phyloP scores from a whole-genome alignment of 1,284 basidiomycete species.

The Microbotryomycetes sp. region DNA sequence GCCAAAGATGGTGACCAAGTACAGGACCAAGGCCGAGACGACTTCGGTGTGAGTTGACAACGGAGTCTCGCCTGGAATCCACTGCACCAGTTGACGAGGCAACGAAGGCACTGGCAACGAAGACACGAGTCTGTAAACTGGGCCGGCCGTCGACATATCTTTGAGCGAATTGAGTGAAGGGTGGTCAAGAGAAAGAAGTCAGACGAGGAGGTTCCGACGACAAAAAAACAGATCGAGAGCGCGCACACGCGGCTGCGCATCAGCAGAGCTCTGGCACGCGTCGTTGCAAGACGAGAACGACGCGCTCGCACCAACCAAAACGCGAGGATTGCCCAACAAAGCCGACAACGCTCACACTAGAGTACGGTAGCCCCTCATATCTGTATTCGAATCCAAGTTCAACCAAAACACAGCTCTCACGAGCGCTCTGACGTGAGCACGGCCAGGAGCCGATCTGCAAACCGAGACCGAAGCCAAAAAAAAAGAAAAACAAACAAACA shows the following conservation, averaged over 20 bases:
- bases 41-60: conserved; percentile 73
- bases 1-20: conserved; percentile 84
- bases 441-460: too few species aligned
- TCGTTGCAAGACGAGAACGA: too few species aligned
- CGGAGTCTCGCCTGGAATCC: conserved; percentile 67
- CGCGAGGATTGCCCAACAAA: too few species aligned
- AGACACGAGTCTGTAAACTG: conserved; percentile 49
- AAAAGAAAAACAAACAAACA: too few species aligned
- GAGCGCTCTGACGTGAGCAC: too few species aligned
- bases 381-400: too few species aligned
- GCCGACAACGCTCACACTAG: too few species aligned
- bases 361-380: too few species aligned
- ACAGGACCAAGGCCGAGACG: conserved; percentile 60
- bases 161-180: not conserved
- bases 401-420: too few species aligned
- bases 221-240: not conserved
- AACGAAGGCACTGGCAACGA: conserved; percentile 51
- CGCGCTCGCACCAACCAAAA: too few species aligned
- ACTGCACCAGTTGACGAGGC: conserved; percentile 59
- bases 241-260: not conserved
- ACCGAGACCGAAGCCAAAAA: too few species aligned
- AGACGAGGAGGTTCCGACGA: not conserved
- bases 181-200: not conserved
- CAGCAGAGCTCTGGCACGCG: not conserved
- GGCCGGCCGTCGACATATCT: conserved; percentile 13